Base-by-base conservation (phyloP, 257 asterid species). In the Solanum chilense region DNA sequence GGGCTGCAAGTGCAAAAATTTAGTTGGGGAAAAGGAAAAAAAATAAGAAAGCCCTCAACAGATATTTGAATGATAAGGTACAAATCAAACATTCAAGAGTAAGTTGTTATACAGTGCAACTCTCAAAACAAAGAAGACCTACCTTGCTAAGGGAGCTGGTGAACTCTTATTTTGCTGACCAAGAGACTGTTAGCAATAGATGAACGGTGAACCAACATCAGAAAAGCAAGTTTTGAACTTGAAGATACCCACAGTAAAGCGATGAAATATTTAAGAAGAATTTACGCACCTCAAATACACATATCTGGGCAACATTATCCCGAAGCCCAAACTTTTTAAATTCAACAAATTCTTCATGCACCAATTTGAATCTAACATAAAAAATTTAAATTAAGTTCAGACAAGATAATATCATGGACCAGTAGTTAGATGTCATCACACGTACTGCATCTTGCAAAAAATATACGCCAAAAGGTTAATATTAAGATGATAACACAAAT, bases 221-320 rank as follows among this genome's bases (percentile, higher is more conserved):
- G 45, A 78, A 87, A 84, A 73, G 16, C 49, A 87, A 68, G 83
- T 25, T 68, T 75, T 27, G 76, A 29, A 14, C 47, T 84, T 33
- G 25, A 47, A 44, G 23, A 82, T 21, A 77, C 37, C 49, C 45
- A n/a, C 45, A n/a, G 25, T 15, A 76, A 31, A 25, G 23, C 82
- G 27, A 77, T 64, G 37, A 75, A 47, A 49, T 49, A 81, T 29
- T 81, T 29, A 1, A 18, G 52, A 49, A 80, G 85, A 49, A 86
- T 62, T 76, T 70, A 84, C 58, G 85, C 91, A 95, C 99, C 99
- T 97, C 96, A 90, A 97, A 91, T 69, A 95, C 98, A 88, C 96
- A 94, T 93, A 95, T 97, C 91, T 97, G 99, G 86, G 98, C 98
- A 88, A 97, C 98, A 91, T 97, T 97, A 89, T 95, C 97, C 88